Conservation (phyloP, 1,284 basidiomycete species). For the Quambalaria eucalypti region DNA sequence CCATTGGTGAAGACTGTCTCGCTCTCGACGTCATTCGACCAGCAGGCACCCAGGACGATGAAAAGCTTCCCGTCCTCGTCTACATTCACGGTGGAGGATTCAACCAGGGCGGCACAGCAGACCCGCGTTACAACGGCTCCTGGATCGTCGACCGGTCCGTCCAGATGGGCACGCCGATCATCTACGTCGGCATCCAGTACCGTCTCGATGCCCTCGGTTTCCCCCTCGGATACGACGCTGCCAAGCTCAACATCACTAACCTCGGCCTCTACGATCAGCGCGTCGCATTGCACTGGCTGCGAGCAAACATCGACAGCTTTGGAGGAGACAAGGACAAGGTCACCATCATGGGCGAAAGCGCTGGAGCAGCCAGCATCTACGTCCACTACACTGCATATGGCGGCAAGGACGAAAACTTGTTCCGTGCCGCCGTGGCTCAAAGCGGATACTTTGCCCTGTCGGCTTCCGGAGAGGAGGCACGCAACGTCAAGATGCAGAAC, state of each 20-base stretch:
- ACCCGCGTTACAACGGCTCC: conserved; percentile 13
- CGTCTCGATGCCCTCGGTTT: conserved; percentile 10
- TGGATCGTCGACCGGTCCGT: conserved; percentile 17
- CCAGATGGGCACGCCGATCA: conserved; percentile 11
- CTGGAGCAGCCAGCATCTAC: conserved; percentile 42
- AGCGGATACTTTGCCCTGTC: too few species aligned
- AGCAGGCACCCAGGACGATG: not conserved
- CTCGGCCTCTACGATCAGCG: conserved; percentile 30
- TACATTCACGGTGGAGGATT: too few species aligned
- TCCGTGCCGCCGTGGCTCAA: too few species aligned
- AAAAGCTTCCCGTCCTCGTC: too few species aligned
- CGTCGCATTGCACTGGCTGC: conserved; percentile 20
- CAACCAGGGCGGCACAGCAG: conserved; percentile 9
- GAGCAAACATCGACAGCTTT: conserved; percentile 23
- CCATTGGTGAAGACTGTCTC: conserved; percentile 17
- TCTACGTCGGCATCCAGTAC: conserved; percentile 17
- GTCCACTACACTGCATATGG: not conserved
- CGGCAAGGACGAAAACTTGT: not conserved
- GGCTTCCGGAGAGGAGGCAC: too few species aligned
- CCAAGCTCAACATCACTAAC: conserved; percentile 1
- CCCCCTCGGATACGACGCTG: conserved; percentile 3
- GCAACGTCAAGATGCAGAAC: too few species aligned
- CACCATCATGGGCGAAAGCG: conserved; percentile 55
- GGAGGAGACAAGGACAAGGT: conserved; percentile 52
- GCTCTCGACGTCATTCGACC: conserved; percentile 19